phyloP scores from a whole-genome alignment of 371 early-diverging fungal species.

The Nematocida ironsii region DNA sequence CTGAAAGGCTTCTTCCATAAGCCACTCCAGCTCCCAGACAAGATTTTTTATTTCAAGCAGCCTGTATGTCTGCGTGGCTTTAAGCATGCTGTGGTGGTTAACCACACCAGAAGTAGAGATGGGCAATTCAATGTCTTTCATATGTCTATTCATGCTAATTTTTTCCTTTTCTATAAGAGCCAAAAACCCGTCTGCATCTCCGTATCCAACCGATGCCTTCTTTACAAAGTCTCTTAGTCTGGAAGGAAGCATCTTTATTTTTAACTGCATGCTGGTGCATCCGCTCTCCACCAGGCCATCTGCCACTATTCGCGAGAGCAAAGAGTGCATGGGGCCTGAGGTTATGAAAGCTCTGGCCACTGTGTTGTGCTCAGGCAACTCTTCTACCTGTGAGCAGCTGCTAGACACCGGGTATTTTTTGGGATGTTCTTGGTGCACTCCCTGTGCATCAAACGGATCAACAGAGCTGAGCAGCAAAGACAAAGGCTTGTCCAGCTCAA shows the following conservation, averaged over 20 bases:
- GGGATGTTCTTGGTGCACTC: not conserved
- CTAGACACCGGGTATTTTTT: not conserved
- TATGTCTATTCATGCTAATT: not conserved
- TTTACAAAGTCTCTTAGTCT: not conserved
- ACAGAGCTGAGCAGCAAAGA: not conserved
- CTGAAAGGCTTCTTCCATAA: not conserved
- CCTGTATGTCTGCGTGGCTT: not conserved
- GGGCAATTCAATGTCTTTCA: not conserved
- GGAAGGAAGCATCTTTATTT: not conserved
- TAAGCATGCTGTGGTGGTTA: not conserved
- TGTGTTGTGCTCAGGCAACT: not conserved
- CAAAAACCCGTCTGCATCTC: not conserved
- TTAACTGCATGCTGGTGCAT: not conserved
- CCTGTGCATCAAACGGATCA: not conserved
- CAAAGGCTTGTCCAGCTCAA: not conserved
- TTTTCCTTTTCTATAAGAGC: not conserved
- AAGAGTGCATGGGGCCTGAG: not conserved
- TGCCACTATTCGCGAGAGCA: not conserved
- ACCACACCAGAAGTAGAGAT: not conserved
- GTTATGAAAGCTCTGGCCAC: not conserved
- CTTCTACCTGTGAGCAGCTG: not conserved
- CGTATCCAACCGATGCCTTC: not conserved
- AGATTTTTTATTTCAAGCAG: not conserved
- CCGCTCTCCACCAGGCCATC: not conserved
- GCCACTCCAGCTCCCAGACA: not conserved